These are phyloP conservation scores for Malus sieversii DNA, from an alignment of 306 rosid species.

Conservation along the genomic window DNA sequence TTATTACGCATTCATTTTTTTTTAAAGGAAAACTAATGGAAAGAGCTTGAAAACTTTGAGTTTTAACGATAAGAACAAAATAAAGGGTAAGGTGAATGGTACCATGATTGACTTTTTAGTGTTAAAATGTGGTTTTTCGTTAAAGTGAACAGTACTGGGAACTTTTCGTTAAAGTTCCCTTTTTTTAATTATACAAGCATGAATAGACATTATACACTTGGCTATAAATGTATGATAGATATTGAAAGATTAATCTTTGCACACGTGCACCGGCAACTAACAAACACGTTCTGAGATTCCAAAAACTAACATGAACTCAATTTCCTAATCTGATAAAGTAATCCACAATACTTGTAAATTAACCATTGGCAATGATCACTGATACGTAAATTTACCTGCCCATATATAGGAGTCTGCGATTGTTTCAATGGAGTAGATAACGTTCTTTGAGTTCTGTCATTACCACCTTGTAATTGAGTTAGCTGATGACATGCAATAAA, in stretches of 20 bases:
- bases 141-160: no score
- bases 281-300: not conserved
- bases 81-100: no score
- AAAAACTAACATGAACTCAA: not conserved
- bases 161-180: no score
- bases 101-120: no score
- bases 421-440: conserved; percentile 41
- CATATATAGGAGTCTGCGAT: conserved; percentile 34
- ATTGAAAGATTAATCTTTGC: not conserved
- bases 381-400: conserved; percentile 40
- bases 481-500: conserved; percentile 30
- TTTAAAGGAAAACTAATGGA: no score
- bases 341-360: not conserved
- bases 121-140: no score
- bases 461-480: conserved; percentile 37
- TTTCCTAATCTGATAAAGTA: not conserved
- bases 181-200: not conserved
- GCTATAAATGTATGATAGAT: not conserved
- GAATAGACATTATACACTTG: not conserved
- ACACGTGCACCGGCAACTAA: not conserved
- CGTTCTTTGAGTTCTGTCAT: conserved; percentile 15
- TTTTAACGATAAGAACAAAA: no score
- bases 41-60: no score
- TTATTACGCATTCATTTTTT: not conserved
- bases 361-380: not conserved